Conservation (phyloP, 371 early-diverging fungal genomes). For the Haplosporangium sp. region DNA sequence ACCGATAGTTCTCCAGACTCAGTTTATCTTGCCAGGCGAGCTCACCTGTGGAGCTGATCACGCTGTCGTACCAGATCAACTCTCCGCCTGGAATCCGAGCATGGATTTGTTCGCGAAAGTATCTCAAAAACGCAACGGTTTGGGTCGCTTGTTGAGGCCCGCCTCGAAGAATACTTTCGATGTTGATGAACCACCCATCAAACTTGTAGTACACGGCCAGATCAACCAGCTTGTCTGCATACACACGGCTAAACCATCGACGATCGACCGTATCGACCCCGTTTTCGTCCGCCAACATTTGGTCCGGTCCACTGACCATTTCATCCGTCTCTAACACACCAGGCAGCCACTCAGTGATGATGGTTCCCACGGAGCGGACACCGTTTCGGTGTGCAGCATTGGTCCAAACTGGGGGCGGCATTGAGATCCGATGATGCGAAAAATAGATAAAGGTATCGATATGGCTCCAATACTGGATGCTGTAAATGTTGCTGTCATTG, state of each 20-base stretch:
- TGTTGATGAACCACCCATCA: conserved; percentile 78
- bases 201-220: conserved; percentile 71
- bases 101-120: conserved; percentile 62
- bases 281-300: conserved; percentile 15
- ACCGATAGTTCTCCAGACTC: conserved; percentile 57
- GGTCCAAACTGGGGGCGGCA: conserved; percentile 74
- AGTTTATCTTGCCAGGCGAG: conserved; percentile 72
- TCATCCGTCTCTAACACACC: conserved; percentile 60
- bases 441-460: conserved; percentile 76
- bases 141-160: conserved; percentile 46
- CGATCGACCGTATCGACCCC: conserved; percentile 39
- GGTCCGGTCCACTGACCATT: conserved; percentile 57
- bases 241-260: conserved; percentile 50
- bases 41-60: conserved; percentile 36
- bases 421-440: conserved; percentile 66
- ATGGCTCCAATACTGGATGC: conserved; percentile 65
- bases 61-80: conserved; percentile 66
- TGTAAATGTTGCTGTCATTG: conserved; percentile 57
- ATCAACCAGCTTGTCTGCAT: conserved; percentile 70
- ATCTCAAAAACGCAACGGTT: conserved; percentile 56
- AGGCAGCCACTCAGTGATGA: conserved; percentile 60
- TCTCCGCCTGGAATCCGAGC: conserved; percentile 59
- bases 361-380: conserved; percentile 63
- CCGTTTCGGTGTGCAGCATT: conserved; percentile 74
- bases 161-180: conserved; percentile 64